phyloP scores from a whole-genome alignment of 73 alveolate species.

The Paramecium pentaurelia region DNA sequence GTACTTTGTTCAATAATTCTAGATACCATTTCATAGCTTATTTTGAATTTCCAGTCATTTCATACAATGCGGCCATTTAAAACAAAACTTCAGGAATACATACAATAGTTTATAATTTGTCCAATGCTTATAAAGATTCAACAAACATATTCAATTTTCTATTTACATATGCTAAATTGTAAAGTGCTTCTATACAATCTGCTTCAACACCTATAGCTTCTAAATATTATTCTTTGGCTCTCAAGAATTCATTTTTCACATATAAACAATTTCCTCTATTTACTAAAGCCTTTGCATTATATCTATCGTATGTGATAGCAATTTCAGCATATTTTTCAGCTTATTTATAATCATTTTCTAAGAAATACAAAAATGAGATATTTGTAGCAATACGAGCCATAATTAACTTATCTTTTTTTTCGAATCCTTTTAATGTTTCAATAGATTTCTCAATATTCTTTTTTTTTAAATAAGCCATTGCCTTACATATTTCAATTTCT shows the following conservation, averaged over 20 bases:
- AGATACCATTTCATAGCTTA: constrained; percentile 97
- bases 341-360: constrained; percentile 93
- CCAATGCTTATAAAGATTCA: constrained; percentile 87
- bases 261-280: constrained; percentile 99
- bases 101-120: constrained; percentile 97
- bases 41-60: constrained; percentile 90
- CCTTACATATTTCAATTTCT: constrained; percentile 96
- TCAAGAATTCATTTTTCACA: constrained; percentile 96
- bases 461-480: constrained; percentile 91
- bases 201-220: constrained; percentile 99
- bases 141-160: constrained; percentile 59
- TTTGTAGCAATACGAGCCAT: constrained; percentile 99
- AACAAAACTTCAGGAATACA: constrained; percentile 97
- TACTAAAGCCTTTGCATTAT: constrained; percentile 98
- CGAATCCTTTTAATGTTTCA: constrained; percentile 94
- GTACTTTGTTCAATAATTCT: constrained; percentile 86
- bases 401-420: constrained; percentile 96
- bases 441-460: constrained; percentile 96
- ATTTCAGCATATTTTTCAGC: constrained; percentile 99
- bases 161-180: constrained; percentile 97
- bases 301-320: constrained; percentile 98
- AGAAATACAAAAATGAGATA: constrained; percentile 94
- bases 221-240: constrained; percentile 97
- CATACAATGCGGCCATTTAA: constrained; percentile 95
- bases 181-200: constrained; percentile 99